Evolutionary conservation across 2,329 filamentous ascomycete species (phyloP), one percentile per base, ranked within the genome.

Genomic region (Penicillium rolfsii): DNA sequence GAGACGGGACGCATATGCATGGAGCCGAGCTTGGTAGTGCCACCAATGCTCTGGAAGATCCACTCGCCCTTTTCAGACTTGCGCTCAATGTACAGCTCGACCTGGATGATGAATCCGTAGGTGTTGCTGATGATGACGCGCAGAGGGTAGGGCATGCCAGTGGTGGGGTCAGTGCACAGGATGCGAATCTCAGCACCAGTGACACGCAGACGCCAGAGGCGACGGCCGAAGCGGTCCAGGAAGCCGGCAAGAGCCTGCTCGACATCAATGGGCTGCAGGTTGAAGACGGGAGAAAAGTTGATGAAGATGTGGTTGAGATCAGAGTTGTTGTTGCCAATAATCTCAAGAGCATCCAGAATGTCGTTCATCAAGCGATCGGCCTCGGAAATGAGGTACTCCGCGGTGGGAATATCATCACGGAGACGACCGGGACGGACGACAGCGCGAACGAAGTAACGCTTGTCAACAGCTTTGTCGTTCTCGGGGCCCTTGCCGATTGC

Each of bases 271-370:
- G 95, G 93, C 73, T 92, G 85, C 52, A 99, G 87, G 76, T 93
- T 91, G 88, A 99, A 98, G 61, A 97, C 91, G 9, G 93, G 92
- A 0, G 92, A 95, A 83, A 99, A 99, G 86, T 99, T 98, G 85
- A 99, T 95, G 84, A 99, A 99, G 85, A 99, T 95, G 82, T 99
- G 95, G 84, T 99, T 99, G 75, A 99, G 85, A 84, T 99, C 95
- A 55, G 95, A 97, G 82, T 96, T 96, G 83, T 97, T 98, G 85
- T 97, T 97, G 74, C 95, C 95, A 74, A 97, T 96, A 71, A 99
- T 97, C 84, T 99, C 95, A 60, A 99, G 84, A 48, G 95, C 95
- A 75, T 99, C 95, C 55, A 98, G 87, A 73, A 99, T 98, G 75
- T 99, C 95, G 76, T 92, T 98, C 86, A 99, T 93, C 70, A 98